phyloP scores from a whole-genome alignment of 257 asterid species.

The Cruciata laevipes region DNA sequence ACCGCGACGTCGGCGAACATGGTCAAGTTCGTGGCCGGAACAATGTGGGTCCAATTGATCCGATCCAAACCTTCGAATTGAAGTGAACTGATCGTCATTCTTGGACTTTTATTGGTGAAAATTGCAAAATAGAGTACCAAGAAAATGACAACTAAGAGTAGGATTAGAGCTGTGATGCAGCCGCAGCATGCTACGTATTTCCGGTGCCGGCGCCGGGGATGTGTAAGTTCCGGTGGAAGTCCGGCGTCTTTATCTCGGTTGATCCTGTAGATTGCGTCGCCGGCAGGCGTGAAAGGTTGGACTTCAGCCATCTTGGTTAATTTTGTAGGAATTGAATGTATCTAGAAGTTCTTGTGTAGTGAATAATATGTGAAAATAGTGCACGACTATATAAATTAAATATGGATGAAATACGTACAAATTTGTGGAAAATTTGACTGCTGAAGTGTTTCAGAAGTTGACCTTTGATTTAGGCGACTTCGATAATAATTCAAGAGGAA shows the following conservation, averaged over 20 bases:
- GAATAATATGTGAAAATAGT: background rate
- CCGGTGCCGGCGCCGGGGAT: constrained; percentile 21
- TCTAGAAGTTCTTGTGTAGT: background rate
- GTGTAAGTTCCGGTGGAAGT: constrained; percentile 5
- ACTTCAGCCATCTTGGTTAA: constrained; percentile 12
- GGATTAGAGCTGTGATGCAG: constrained; percentile 17
- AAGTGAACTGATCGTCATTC: constrained; percentile 14
- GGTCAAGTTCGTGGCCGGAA: constrained; percentile 12
- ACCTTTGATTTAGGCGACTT: constrained; percentile 4
- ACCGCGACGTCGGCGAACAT: constrained; percentile 23
- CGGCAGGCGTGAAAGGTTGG: constrained; percentile 27
- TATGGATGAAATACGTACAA: background rate
- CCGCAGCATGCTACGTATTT: constrained; percentile 28
- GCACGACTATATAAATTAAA: background rate
- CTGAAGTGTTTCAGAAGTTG: background rate
- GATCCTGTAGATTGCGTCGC: constrained; percentile 8
- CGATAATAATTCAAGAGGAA: background rate
- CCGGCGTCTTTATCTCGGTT: constrained; percentile 15
- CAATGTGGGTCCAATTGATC: constrained; percentile 9
- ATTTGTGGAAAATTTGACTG: background rate
- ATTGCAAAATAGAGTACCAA: constrained; percentile 24
- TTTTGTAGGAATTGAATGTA: background rate
- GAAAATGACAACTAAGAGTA: constrained; percentile 12
- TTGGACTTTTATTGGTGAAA: constrained; percentile 27
- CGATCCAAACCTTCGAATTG: constrained; percentile 21